Base-by-base conservation (phyloP, 1,284 basidiomycete genomes). In the Cryptococcus sp. region DNA sequence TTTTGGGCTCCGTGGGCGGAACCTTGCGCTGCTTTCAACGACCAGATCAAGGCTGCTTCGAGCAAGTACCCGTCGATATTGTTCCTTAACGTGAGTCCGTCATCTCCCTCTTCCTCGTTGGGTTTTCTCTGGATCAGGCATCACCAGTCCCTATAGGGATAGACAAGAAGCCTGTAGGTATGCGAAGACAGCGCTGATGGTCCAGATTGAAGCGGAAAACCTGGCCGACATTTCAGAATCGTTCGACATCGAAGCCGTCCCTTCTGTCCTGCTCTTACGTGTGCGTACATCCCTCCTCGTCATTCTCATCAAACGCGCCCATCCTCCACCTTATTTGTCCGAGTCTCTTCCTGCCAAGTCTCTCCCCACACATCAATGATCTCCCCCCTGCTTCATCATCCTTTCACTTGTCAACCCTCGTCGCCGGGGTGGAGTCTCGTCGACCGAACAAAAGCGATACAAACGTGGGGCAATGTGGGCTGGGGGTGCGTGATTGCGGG, bases 1-100 rank as follows among this genome's bases (percentile, higher is more conserved):
- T 97, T 95, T 72, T 92, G 90, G 85, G 87, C 92, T 49, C 78
- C 83, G 68, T 95, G 88, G 88, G 92, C 90, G 0, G 86, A 83
- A 56, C 89, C 90, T 34, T 95, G 91, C 76, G 78, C 79, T 58
- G 79, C 83, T 60, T 94, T 93, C 84, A 92, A 89, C 74, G 76
- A 82, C 48, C 80, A 87, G 6, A 80, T 87, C 23, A 57, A 68
- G 24, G 83, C 85, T 60, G 77, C 92, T 28, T 81, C 89, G 1
- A 79, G 78, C 56, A 85, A 85, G 66, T 81, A 89, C 62, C 78
- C 83, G 0, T 64, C 77, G 9, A 68, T 86, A 1, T 76, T 93
- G 21, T 85, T 87, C 52, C 75, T 94, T n/a, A 80, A 84, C 66
- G 87, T 86, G 62, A 63, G 78, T 66, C 12, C 5, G 21, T n/a